These are phyloP conservation scores for Blastobotrys arbuscula DNA, from an alignment of 1,139 yeast species.

Conservation along the genomic window DNA sequence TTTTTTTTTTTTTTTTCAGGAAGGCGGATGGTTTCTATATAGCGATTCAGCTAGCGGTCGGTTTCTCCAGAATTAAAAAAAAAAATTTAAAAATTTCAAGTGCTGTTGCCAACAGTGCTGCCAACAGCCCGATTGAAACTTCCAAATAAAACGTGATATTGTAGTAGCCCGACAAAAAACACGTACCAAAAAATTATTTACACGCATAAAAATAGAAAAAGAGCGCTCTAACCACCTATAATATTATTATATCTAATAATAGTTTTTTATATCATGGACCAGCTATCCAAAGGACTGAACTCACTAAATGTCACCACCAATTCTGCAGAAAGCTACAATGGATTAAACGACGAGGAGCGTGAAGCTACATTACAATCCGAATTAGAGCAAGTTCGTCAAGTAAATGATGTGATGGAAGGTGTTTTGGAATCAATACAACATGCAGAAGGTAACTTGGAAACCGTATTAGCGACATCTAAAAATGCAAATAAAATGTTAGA, in stretches of 20 bases:
- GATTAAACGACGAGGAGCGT: slow-evolving; percentile 20
- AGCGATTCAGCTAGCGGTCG: too few relatives aligned
- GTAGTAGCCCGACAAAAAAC: too few relatives aligned
- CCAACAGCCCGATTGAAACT: too few relatives aligned
- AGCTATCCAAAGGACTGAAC: slow-evolving; percentile 4
- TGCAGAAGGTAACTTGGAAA: slow-evolving; percentile 23
- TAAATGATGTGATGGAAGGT: slow-evolving; percentile 24
- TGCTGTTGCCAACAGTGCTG: too few relatives aligned
- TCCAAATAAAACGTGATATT: too few relatives aligned
- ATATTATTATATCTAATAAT: background rate
- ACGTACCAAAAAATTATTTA: background rate
- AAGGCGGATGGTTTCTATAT: too few relatives aligned
- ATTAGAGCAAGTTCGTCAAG: slow-evolving; percentile 24
- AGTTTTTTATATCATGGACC: too few relatives aligned
- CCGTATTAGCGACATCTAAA: slow-evolving; percentile 25
- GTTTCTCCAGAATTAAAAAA: too few relatives aligned
- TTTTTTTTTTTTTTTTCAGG: too few relatives aligned
- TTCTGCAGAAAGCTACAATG: slow-evolving; percentile 4
- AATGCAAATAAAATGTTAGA: slow-evolving; percentile 33
- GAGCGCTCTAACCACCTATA: too few relatives aligned
- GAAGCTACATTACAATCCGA: slow-evolving; percentile 22
- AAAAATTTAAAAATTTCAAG: too few relatives aligned
- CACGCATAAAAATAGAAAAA: background rate
- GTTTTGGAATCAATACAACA: slow-evolving; percentile 23
- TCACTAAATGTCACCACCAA: slow-evolving; percentile 12